Evolutionary conservation across 441 rosid species (phyloP).

Genomic region (Erodium trifolium): DNA sequence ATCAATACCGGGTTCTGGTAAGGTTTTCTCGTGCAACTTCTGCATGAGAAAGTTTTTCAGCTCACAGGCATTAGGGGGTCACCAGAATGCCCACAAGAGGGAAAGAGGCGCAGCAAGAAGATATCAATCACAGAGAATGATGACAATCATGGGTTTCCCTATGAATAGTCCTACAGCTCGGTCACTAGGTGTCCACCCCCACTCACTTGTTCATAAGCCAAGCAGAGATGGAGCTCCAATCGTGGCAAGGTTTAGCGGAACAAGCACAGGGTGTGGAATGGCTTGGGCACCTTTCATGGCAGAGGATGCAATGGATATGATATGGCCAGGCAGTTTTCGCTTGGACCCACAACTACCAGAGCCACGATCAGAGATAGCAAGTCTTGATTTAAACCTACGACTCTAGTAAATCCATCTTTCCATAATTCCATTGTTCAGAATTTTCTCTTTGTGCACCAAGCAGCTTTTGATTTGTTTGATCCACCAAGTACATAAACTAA

Average conservation of each 20-base stretch:
- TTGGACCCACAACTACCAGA: constrained; percentile 34
- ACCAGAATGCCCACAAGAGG: constrained; percentile 77
- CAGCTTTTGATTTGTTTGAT: constrained; percentile 20
- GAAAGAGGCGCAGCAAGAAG: constrained; percentile 66
- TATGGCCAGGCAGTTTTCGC: constrained; percentile 74
- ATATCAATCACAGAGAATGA: constrained; percentile 54
- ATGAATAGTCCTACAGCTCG: constrained; percentile 27
- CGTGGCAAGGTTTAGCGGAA: constrained; percentile 28
- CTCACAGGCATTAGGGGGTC: constrained; percentile 75
- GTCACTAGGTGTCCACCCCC: constrained; percentile 54
- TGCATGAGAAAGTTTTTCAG: constrained; percentile 73
- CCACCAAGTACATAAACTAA: constrained; percentile 27
- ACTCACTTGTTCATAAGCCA: constrained; percentile 49
- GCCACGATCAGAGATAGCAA: constrained; percentile 32
- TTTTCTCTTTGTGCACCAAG: constrained; percentile 16
- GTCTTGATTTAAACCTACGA: constrained; percentile 61
- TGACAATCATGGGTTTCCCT: constrained; percentile 42
- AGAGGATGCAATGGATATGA: constrained; percentile 32
- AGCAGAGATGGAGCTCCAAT: constrained; percentile 36
- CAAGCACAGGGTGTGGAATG: constrained; percentile 25
- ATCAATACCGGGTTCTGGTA: constrained; percentile 29
- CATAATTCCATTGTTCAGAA: constrained; percentile 14
- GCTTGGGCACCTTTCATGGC: constrained; percentile 27
- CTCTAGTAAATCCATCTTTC: constrained; percentile 31
- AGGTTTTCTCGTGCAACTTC: constrained; percentile 60